Conservation (phyloP, 148 eudicot species). For the Rhododendron mucronatum region DNA sequence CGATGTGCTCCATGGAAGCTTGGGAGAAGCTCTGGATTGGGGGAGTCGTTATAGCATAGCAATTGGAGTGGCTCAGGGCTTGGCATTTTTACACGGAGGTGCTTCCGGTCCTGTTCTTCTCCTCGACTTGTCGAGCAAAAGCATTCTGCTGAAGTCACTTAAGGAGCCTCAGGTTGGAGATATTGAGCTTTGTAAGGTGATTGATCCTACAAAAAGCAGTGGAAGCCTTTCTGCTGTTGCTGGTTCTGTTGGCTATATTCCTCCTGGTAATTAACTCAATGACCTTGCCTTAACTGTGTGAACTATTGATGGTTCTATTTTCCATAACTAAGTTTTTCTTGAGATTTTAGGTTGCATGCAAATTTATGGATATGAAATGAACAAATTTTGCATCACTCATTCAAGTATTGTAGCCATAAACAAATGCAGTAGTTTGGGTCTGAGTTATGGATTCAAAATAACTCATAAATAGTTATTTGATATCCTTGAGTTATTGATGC, state of each 20-base stretch:
- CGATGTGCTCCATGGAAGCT: constrained; percentile 51
- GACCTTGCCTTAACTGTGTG: background rate
- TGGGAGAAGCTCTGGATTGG: constrained; percentile 59
- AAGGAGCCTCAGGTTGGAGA: constrained; percentile 83
- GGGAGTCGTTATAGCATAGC: constrained; percentile 76
- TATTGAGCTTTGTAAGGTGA: constrained; percentile 80
- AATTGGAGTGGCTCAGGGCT: constrained; percentile 74
- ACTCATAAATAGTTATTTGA: background rate
- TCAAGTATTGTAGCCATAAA: background rate
- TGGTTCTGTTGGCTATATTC: constrained; percentile 84
- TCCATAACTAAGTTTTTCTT: background rate
- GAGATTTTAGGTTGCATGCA: background rate
- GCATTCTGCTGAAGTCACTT: constrained; percentile 54
- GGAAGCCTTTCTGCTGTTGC: constrained; percentile 75
- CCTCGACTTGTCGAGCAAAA: constrained; percentile 64
- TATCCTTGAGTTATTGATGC: background rate
- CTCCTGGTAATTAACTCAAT: constrained; percentile 59
- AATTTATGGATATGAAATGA: background rate
- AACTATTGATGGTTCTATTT: background rate
- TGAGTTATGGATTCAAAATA: background rate
- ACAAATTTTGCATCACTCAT: background rate
- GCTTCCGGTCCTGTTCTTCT: constrained; percentile 61
- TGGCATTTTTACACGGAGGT: constrained; percentile 74
- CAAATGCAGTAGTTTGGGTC: background rate
- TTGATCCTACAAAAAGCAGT: constrained; percentile 66